Percentiles rank a stretch among this genome's conserved stretches.
Conservation (phyloP, 768 basidiomycete species). For the Daedalea quercina region DNA sequence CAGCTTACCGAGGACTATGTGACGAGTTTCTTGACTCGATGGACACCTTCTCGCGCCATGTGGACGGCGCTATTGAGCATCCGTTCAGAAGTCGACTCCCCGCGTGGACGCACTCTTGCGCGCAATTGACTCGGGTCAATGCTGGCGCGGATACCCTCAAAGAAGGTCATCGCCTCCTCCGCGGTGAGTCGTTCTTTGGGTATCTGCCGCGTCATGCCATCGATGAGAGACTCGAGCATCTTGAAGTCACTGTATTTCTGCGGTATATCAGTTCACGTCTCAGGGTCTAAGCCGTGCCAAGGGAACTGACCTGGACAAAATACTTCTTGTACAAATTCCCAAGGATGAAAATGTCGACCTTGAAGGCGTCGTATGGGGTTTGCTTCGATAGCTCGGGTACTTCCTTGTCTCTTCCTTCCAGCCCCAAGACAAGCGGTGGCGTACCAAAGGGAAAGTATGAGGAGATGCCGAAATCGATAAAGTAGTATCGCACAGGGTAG, state of each 20-base stretch:
- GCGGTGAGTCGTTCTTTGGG: constrained; percentile 7
- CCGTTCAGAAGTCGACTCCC: constrained; percentile 7
- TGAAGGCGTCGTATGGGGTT: constrained; percentile 19
- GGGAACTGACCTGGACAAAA: constrained; percentile 1
- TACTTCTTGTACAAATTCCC: constrained; percentile 18
- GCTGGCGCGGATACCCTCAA: neutral
- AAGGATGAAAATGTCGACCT: constrained; percentile 20
- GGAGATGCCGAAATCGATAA: constrained; percentile 14
- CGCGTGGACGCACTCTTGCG: constrained; percentile 8
- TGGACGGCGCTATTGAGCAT: constrained; percentile 14
- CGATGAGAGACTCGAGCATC: constrained; percentile 10
- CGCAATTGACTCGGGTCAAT: neutral
- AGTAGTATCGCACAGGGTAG: constrained; percentile 11
- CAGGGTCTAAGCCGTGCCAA: neutral
- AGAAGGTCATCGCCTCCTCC: constrained; percentile 1
- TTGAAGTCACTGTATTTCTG: constrained; percentile 1
- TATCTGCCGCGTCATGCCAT: constrained; percentile 7
- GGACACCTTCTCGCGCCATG: constrained; percentile 11
- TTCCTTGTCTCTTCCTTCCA: constrained; percentile 15
- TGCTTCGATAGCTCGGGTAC: constrained; percentile 17
- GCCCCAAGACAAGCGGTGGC: constrained; percentile 8
- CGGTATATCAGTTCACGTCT: neutral
- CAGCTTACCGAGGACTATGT: neutral
- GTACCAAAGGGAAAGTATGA: constrained; percentile 12
- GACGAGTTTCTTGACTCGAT: constrained; percentile 5